Evolutionary conservation across 441 rosid genomes (phyloP).

Genomic region (Hypseocharis bilobata): DNA sequence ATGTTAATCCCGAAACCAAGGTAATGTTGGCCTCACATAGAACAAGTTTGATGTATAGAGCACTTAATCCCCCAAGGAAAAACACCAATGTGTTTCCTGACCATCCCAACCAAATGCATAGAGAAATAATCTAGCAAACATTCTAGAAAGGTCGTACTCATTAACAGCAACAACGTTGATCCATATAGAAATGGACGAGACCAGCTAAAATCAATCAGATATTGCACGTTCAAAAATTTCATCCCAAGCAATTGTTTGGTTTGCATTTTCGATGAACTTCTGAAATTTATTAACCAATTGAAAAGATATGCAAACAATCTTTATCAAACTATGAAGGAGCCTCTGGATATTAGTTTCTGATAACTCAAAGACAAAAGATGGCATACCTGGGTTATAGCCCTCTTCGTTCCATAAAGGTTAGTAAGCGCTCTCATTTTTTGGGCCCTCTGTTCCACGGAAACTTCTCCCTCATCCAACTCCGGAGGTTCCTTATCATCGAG

Average conservation of each 20-base stretch:
- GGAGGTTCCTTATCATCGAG: constrained; percentile 28
- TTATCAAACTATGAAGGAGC: no score
- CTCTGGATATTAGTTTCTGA: background rate
- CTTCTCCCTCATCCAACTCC: constrained; percentile 24
- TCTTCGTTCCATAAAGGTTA: constrained; percentile 44
- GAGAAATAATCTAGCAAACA: no score
- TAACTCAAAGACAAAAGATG: background rate
- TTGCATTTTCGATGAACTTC: no score
- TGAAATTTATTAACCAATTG: background rate
- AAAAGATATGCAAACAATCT: background rate
- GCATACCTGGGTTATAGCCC: constrained; percentile 37
- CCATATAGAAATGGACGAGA: no score
- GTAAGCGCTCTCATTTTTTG: constrained; percentile 23
- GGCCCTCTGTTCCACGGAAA: constrained; percentile 19
- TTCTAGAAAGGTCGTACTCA: no score
- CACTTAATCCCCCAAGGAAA: no score
- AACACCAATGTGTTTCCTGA: no score
- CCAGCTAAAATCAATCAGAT: no score
- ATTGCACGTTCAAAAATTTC: no score
- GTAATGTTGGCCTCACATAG: background rate
- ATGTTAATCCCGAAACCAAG: background rate
- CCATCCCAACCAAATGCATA: no score
- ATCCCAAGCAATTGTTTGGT: no score
- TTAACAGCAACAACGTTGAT: no score
- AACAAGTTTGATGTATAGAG: background rate